Percentiles rank a stretch among this genome's conserved stretches.
Conservation (phyloP, 164 flowering plant species). For the Euptelea pleiosperma region DNA sequence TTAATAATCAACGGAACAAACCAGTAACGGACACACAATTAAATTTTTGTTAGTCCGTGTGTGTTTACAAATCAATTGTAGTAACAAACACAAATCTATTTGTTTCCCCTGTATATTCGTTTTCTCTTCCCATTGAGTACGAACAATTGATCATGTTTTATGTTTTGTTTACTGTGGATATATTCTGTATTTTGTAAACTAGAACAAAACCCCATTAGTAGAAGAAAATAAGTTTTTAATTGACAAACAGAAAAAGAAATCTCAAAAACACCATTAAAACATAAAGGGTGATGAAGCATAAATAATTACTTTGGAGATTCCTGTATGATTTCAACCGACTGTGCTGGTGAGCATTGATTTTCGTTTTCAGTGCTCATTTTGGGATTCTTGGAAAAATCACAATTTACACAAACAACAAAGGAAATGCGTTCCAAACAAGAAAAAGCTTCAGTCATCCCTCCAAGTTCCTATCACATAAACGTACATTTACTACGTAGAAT, state of each 20-base stretch:
- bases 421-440: background rate
- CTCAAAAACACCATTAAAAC: slow-evolving; percentile 2
- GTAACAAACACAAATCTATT: too few relatives aligned
- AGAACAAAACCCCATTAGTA: too few relatives aligned
- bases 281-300: background rate
- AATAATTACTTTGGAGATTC: slow-evolving; percentile 38
- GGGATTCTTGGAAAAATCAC: slow-evolving; percentile 3
- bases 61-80: too few relatives aligned
- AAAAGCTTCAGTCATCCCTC: background rate
- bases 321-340: slow-evolving; percentile 15
- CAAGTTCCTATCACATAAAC: background rate
- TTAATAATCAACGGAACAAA: too few relatives aligned
- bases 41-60: too few relatives aligned
- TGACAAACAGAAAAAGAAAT: background rate
- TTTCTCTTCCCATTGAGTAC: too few relatives aligned
- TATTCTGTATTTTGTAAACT: too few relatives aligned
- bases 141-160: too few relatives aligned
- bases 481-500: too few relatives aligned
- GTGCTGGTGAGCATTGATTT: slow-evolving; percentile 19
- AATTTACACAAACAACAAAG: background rate
- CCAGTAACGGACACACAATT: too few relatives aligned
- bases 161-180: too few relatives aligned
- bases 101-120: too few relatives aligned
- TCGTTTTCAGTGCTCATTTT: slow-evolving; percentile 53
- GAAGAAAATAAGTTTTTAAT: slow-evolving; percentile 2